Evolutionary conservation across 768 basidiomycete species (phyloP), one percentile per base, ranked within the genome.

Genomic region (Leccinellum albellum): DNA sequence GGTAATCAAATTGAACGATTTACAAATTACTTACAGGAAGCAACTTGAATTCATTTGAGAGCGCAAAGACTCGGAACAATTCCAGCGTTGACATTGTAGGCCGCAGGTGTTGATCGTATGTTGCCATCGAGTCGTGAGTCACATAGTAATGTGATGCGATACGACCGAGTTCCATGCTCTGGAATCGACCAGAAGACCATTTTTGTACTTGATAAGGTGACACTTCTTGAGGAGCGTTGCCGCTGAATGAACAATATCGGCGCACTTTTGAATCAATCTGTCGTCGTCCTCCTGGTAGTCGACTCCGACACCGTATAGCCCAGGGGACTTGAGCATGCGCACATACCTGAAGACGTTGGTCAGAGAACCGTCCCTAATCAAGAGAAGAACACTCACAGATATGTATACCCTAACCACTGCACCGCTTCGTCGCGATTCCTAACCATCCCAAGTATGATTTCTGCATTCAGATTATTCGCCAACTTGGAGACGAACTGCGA

Each of bases 131-230:
- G 64, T 86, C 86, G 71, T 98, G 88, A 0, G 94, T 90, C 60
- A 99, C 90, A 69, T 98, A 98, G 71, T 93, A 98, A 70, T 98
- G 89, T 12, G 91, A 94, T 0, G 94, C 94, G 62, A 98, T 98
- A 6, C 91, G 81, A 14, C 96, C 95, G 2, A 98, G 80, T 69
- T 98, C 96, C 4, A 93, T 95, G 61, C 88, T 88, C 64, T 92
- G 91, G 81, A 99, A 94, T 17, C 88, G 78, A 6, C 96, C 96
- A 1, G 86, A 83, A 3, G 86, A 76, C 4, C 95, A 84, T 66
- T n/a, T n/a, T 98, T 94, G 69, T 99, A 99, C 70, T 95, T 94
- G 79, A 98, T 75, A 23, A 99, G 83, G 61, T 89, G 87, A 63
- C 92, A 93, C 71, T 98, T 98, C 74, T 98, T 97, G 14, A 98